A percentile compares a stretch with the other conserved stretches of the same genome.
Evolutionary conservation across 2,329 filamentous ascomycete genomes (phyloP).

Genomic region (Epichloe festucae): DNA sequence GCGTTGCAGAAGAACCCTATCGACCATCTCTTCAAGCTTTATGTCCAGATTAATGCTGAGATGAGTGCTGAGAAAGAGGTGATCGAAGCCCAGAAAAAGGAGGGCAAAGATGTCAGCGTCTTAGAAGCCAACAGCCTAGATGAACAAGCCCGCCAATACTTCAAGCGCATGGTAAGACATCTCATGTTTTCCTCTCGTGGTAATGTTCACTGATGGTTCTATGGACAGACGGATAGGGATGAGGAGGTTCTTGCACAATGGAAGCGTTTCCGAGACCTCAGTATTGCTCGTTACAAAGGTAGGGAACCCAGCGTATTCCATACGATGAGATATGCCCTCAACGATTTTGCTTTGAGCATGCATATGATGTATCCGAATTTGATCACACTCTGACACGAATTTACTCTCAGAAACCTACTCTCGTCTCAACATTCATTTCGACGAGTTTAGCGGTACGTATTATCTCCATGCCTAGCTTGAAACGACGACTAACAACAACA

Average conservation of each 20-base stretch:
- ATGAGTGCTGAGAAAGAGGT: constrained; percentile 53
- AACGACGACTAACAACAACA: neutral
- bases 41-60: constrained; percentile 63
- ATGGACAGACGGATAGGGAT: constrained; percentile 45
- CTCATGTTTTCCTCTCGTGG: neutral
- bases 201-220: neutral
- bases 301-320: neutral
- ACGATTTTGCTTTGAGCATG: neutral
- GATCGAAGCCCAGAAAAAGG: constrained; percentile 43
- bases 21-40: constrained; percentile 71
- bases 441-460: constrained; percentile 39
- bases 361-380: neutral
- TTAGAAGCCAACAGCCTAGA: constrained; percentile 48
- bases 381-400: neutral
- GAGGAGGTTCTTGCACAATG: constrained; percentile 46
- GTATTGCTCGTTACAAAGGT: constrained; percentile 49
- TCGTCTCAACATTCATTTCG: constrained; percentile 57
- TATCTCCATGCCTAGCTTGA: neutral
- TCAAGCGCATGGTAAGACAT: constrained; percentile 45
- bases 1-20: constrained; percentile 61
- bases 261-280: constrained; percentile 53
- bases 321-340: neutral
- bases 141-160: constrained; percentile 62
- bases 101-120: constrained; percentile 34
- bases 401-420: constrained; percentile 42